Evolutionary conservation across 306 rosid species (phyloP).

Genomic region (Ceratonia siliqua): DNA sequence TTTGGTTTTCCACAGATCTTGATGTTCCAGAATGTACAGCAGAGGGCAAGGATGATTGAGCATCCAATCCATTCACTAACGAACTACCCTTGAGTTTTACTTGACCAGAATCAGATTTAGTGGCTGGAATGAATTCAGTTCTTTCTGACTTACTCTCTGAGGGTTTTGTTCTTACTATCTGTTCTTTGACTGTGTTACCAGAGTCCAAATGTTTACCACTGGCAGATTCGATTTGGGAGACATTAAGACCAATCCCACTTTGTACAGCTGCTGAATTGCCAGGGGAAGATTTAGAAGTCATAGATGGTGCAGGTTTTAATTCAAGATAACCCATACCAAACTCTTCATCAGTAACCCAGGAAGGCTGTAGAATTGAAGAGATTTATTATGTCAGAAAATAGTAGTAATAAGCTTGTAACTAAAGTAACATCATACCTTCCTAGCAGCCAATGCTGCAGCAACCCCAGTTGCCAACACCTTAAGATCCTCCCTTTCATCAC

Average conservation of each 20-base stretch:
- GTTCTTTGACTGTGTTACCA: conserved; percentile 64
- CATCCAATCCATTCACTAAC: conserved; percentile 67
- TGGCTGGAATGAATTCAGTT: conserved; percentile 48
- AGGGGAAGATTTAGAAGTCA: conserved; percentile 61
- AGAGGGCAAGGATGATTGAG: conserved; percentile 57
- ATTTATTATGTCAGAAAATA: conserved; percentile 1
- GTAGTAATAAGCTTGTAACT: not conserved
- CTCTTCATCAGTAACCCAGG: conserved; percentile 96
- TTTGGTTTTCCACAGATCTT: conserved; percentile 68
- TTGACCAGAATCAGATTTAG: conserved; percentile 74
- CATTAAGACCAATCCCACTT: conserved; percentile 51
- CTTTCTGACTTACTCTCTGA: conserved; percentile 68
- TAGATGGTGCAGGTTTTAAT: conserved; percentile 66
- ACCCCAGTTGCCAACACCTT: conserved; percentile 98
- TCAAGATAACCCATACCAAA: conserved; percentile 94
- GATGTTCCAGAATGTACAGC: conserved; percentile 60
- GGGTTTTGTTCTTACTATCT: conserved; percentile 49
- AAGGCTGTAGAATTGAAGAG: conserved; percentile 61
- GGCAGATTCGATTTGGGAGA: conserved; percentile 62
- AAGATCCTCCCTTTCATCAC: conserved; percentile 97
- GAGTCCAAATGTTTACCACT: conserved; percentile 69
- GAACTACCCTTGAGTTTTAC: conserved; percentile 61
- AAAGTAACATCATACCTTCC: conserved; percentile 65
- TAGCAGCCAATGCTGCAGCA: conserved; percentile 92
- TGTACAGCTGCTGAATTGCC: conserved; percentile 54